phyloP scores from a whole-genome alignment of 495 filamentous ascomycete genomes.

The Rostrohypoxylon terebratum region DNA sequence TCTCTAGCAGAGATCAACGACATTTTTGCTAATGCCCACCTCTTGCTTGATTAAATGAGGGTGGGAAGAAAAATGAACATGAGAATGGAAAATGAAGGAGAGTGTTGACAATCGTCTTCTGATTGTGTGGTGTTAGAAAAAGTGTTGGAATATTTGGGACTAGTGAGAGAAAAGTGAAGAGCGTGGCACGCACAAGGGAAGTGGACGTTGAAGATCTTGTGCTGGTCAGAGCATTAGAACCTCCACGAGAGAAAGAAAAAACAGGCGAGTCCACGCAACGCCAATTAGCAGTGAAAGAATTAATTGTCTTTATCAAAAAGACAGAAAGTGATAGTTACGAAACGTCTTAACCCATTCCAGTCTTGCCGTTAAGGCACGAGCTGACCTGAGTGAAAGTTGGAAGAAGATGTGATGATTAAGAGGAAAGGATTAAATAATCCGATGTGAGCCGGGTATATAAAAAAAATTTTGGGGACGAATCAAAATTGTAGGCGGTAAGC shows the following conservation, averaged over 20 bases:
- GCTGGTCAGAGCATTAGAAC: not conserved
- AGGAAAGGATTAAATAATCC: not conserved
- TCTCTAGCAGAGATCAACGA: slow-evolving; percentile 16
- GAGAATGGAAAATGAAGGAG: not conserved
- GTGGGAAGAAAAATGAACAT: not conserved
- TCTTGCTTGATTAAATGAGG: not conserved
- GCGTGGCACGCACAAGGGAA: not conserved
- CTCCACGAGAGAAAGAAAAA: not conserved
- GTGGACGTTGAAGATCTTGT: slow-evolving; percentile 19
- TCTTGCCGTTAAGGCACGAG: not conserved
- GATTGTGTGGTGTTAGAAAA: slow-evolving; percentile 4
- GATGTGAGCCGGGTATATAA: not conserved
- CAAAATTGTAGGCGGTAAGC: not conserved
- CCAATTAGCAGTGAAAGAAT: not conserved
- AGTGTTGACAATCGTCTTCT: not conserved
- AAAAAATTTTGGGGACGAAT: not conserved
- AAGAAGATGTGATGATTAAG: slow-evolving; percentile 1
- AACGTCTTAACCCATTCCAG: not conserved
- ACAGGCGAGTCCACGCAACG: slow-evolving; percentile 1
- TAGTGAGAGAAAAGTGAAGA: not conserved
- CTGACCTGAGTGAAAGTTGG: not conserved
- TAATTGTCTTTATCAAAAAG: not conserved
- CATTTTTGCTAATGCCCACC: slow-evolving; percentile 40
- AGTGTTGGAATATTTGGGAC: not conserved
- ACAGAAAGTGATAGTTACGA: not conserved